Evolutionary conservation across 768 basidiomycete genomes (phyloP), one percentile per base, ranked within the genome.

Genomic region (Hygrophoropsis aurantiaca): DNA sequence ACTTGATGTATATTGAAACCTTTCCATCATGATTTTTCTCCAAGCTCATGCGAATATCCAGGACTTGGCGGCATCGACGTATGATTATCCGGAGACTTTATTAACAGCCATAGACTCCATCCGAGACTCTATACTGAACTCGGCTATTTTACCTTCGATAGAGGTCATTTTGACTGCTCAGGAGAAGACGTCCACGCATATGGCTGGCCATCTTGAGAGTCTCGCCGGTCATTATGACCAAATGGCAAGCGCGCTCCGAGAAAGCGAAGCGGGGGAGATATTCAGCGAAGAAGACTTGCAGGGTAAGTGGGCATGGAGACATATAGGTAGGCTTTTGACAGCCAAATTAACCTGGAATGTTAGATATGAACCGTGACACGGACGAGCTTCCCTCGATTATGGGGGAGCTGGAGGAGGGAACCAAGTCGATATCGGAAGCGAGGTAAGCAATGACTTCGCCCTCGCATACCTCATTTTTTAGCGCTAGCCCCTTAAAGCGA

Each of bases 341-440:
- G n/a, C n/a, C n/a, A n/a, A n/a, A n/a, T n/a, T n/a, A n/a, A 16
- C 38, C 51, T 15, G 19, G 39, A 36, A 40, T 42, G 6, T n/a
- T 43, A 90, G 90, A 81, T 23, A 90, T 93, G 84, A 80, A 84
- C 54, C 75, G 87, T 33, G 90, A 93, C 59, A 87, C 86, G 1
- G 78, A 85, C 9, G 89, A 90, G 58, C 70, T 93, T 5, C 85
- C 85, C 3, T 70, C 75, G 4, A 89, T 93, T 42, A 80, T 93
- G 68, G 60, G 70, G 3, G 90, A 92, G 53, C 61, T 92, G 33
- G 84, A 90, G 53, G 78, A 79, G 30, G 73, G 74, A 49, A 70
- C 78, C 10, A 54, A 56, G n/a, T 61, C 71, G 5, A 81, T 90
- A 44, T 73, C 82, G 38, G 63, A 61, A 5, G 70, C 77, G 37